Percentiles rank a stretch among this genome's conserved stretches.
Evolutionary conservation across 139 green algal species (phyloP).

Genomic region (Picochlorum sp.): DNA sequence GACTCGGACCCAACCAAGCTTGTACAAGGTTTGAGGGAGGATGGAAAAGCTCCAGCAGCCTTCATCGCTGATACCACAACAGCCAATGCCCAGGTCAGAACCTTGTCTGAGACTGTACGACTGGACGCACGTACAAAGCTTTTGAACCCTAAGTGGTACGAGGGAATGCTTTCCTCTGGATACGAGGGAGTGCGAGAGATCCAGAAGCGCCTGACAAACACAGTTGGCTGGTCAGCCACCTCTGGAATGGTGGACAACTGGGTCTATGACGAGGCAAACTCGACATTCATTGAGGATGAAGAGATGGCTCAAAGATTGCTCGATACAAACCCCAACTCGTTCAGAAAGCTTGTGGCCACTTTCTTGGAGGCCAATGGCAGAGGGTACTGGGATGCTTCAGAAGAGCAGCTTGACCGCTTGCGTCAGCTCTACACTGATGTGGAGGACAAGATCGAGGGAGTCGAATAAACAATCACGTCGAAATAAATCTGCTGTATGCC

Average conservation of each 20-base stretch:
- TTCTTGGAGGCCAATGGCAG: slow-evolving; percentile 98
- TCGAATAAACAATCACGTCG: slow-evolving; percentile 83
- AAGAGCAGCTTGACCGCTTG: slow-evolving; percentile 90
- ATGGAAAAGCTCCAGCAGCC: slow-evolving; percentile 74
- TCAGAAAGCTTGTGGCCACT: slow-evolving; percentile 85
- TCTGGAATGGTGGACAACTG: slow-evolving; percentile 94
- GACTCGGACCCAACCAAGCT: slow-evolving; percentile 98
- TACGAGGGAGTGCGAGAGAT: slow-evolving; percentile 99
- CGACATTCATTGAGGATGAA: slow-evolving; percentile 83
- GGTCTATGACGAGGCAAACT: slow-evolving; percentile 97
- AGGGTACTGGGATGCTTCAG: slow-evolving; percentile 88
- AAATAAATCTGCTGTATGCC: too few species aligned
- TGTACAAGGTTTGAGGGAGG: slow-evolving; percentile 74
- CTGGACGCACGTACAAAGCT: slow-evolving; percentile 98
- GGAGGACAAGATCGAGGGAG: slow-evolving; percentile 98
- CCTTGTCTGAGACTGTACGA: slow-evolving; percentile 87
- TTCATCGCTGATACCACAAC: slow-evolving; percentile 99
- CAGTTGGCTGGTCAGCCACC: slow-evolving; percentile 96
- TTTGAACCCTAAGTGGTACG: slow-evolving; percentile 99
- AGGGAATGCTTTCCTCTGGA: slow-evolving; percentile 88
- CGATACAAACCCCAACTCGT: slow-evolving; percentile 95
- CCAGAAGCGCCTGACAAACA: slow-evolving; percentile 99
- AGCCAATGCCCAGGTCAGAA: slow-evolving; percentile 91
- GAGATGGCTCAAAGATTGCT: slow-evolving; percentile 76
- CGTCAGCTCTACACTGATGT: slow-evolving; percentile 73